Evolutionary conservation across 305 asterid species (phyloP).

Genomic region (Fraxinus greggii): DNA sequence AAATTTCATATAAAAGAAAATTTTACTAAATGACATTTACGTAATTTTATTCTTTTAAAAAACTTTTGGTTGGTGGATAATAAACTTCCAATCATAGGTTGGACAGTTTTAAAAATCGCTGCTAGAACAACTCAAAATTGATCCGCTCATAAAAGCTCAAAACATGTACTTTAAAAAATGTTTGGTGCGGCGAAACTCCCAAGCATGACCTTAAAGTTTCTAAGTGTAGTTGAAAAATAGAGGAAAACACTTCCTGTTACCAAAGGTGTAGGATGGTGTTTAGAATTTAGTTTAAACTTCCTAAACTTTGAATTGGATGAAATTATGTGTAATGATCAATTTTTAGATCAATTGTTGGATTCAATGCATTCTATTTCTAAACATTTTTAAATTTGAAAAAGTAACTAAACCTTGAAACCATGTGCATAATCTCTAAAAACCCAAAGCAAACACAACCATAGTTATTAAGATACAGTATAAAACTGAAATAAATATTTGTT

Average conservation of each 20-base stretch:
- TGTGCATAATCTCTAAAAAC: not conserved
- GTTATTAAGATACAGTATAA: not conserved
- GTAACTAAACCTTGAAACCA: not conserved
- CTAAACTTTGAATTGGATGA: not conserved
- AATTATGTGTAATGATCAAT: not conserved
- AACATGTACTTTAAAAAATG: too few relatives aligned
- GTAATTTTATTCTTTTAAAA: too few relatives aligned
- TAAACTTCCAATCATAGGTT: too few relatives aligned
- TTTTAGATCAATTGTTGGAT: not conserved
- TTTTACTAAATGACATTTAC: too few relatives aligned
- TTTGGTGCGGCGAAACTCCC: too few relatives aligned
- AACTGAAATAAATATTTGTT: not conserved
- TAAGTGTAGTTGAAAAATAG: not conserved
- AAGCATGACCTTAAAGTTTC: not conserved
- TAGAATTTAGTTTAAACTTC: not conserved
- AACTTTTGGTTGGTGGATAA: too few relatives aligned
- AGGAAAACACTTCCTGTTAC: not conserved
- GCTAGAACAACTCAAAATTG: too few relatives aligned
- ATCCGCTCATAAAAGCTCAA: too few relatives aligned
- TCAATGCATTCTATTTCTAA: not conserved
- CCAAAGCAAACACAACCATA: not conserved
- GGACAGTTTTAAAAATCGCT: too few relatives aligned
- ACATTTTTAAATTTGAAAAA: not conserved
- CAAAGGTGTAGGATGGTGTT: not conserved
- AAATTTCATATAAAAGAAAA: too few relatives aligned